Evolutionary conservation across 257 asterid species (phyloP).

Genomic region (Paulownia fortunei): DNA sequence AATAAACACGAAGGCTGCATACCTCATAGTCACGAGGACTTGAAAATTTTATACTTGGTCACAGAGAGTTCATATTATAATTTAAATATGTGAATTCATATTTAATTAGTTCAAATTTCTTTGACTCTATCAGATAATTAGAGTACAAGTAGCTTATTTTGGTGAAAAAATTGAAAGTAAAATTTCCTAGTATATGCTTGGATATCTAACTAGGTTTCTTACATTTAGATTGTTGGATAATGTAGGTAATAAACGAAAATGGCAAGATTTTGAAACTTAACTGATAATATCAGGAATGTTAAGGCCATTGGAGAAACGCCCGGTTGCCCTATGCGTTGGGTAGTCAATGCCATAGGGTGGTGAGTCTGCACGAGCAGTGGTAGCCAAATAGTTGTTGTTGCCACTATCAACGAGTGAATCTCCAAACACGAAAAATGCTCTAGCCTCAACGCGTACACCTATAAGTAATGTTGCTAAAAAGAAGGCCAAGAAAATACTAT

Average conservation of each 20-base stretch:
- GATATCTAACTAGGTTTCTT: too few relatives aligned
- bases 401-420: conserved; percentile 68
- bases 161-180: background rate
- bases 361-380: conserved; percentile 60
- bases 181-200: too few relatives aligned
- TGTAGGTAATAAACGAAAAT: background rate
- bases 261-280: conserved; percentile 21
- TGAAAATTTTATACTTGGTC: background rate
- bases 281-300: conserved; percentile 62
- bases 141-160: background rate
- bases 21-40: too few relatives aligned
- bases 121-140: background rate
- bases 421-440: conserved; percentile 62
- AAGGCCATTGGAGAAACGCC: conserved; percentile 67
- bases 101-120: too few relatives aligned
- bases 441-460: conserved; percentile 23
- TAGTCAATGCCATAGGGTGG: conserved; percentile 65
- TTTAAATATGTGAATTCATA: background rate
- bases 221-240: background rate
- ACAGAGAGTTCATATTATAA: too few relatives aligned
- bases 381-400: conserved; percentile 57
- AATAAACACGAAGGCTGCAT: too few relatives aligned
- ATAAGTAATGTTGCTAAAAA: background rate
- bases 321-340: conserved; percentile 50
- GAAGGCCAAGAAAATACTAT: conserved; percentile 5